Percentiles rank a stretch among this genome's conserved stretches.
Conservation (phyloP, 495 filamentous ascomycete genomes). For the Penicillium nucicola region DNA sequence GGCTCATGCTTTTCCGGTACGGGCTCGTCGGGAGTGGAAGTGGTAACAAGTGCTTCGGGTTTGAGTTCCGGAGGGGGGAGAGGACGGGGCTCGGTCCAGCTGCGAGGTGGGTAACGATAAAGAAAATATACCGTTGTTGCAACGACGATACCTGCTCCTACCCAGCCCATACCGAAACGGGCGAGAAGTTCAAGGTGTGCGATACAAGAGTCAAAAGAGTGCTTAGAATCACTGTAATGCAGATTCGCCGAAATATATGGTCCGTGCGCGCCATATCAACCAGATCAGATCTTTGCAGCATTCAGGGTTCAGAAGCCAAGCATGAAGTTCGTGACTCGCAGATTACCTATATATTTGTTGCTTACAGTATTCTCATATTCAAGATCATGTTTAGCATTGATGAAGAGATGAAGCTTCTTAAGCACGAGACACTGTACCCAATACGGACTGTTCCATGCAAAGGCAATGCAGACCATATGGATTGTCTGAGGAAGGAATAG, state of each 20-base stretch:
- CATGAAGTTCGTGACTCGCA: too few species aligned
- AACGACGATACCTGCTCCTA: constrained; percentile 30
- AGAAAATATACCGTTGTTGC: constrained; percentile 33
- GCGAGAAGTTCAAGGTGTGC: neutral
- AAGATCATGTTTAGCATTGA: too few species aligned
- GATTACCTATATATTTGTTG: too few species aligned
- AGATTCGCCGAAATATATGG: constrained; percentile 14
- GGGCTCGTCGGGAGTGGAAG: constrained; percentile 11
- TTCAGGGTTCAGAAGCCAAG: neutral
- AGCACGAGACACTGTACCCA: too few species aligned
- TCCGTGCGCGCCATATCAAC: constrained; percentile 14
- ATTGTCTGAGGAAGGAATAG: neutral
- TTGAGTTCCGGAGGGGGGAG: constrained; percentile 18
- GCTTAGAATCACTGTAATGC: constrained; percentile 8
- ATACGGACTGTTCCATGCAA: too few species aligned
- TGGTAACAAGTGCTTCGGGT: constrained; percentile 10
- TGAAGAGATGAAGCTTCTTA: too few species aligned
- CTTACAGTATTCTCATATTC: too few species aligned
- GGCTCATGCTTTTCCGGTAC: constrained; percentile 5
- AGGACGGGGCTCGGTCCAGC: constrained; percentile 17
- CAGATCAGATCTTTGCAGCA: neutral
- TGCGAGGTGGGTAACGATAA: constrained; percentile 29
- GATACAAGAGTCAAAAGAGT: neutral
- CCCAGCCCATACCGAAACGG: constrained; percentile 35
- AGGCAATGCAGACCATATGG: neutral